Evolutionary conservation across 257 asterid species (phyloP), one percentile per base, ranked within the genome.

Genomic region (Rehmannia glutinosa): DNA sequence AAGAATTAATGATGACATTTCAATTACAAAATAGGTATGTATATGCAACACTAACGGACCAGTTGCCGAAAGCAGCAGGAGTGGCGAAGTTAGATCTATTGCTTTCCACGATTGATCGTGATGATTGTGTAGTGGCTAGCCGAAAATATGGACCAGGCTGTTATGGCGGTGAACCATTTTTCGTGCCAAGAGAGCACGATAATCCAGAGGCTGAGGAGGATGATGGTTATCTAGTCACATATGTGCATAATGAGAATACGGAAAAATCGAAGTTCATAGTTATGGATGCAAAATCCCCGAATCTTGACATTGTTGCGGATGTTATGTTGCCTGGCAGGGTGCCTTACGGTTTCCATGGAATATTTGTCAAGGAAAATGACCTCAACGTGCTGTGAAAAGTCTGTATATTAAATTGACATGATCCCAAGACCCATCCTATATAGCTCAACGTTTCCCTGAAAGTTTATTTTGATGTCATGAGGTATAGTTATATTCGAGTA

Each of bases 211-310:
- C 73, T 0, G 84, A 69, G 25, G 94, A 86, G 64, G 94, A 86
- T 23, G 92, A 87, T 72, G 92, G 92, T 5, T 85, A 85, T 24
- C 59, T 87, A 8, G 68, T 85, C 23, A 69, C 84, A 2, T 87
- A 76, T 62, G 68, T 87, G 11, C 11, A 47, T 15, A 19, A 47
- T 47, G 25, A 47, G 25, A 15, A 47, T 15, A 47, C 54, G 1
- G 24, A 47, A 47, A 19, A 47, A 16, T 47, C 54, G 25, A 47
- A n/a, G 23, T 47, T 47, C 25, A 19, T 47, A 3, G 54, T 47
- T 1, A 47, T 47, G 54, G 54, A 47, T 47, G 54, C 54, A 10
- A 47, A 16, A 47, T 3, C 54, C 3, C 23, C 54, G 2, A 47
- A 5, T 47, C 54, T 47, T 47, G 54, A 16, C 23, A 47, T 47